phyloP scores from a whole-genome alignment of 495 filamentous ascomycete genomes.

The Penicillium subrubescens region DNA sequence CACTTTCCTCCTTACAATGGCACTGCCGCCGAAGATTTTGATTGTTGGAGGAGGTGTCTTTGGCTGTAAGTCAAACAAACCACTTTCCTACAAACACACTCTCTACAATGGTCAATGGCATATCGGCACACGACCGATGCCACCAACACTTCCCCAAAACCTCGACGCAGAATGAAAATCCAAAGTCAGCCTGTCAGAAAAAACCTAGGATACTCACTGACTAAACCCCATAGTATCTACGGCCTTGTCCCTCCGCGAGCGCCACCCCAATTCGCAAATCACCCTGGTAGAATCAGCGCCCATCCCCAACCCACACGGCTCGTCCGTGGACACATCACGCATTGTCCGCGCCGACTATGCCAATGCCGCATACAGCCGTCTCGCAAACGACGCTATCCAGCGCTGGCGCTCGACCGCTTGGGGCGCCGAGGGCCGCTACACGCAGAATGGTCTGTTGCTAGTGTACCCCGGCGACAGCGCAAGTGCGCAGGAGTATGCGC shows the following conservation, averaged over 20 bases:
- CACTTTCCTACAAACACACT: background rate
- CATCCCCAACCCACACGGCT: slow-evolving; percentile 69
- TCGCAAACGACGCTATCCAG: slow-evolving; percentile 66
- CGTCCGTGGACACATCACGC: slow-evolving; percentile 74
- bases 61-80: slow-evolving; percentile 51
- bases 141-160: background rate
- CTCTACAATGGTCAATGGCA: background rate
- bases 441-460: slow-evolving; percentile 73
- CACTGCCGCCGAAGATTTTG: slow-evolving; percentile 57
- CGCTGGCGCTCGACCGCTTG: slow-evolving; percentile 69
- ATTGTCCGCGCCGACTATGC: slow-evolving; percentile 85
- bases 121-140: background rate
- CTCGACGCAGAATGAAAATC: background rate
- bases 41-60: slow-evolving; percentile 81
- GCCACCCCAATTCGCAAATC: slow-evolving; percentile 57
- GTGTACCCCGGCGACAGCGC: slow-evolving; percentile 55
- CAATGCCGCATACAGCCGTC: slow-evolving; percentile 66
- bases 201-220: slow-evolving; percentile 14
- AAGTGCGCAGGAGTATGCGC: slow-evolving; percentile 64
- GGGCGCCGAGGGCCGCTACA: slow-evolving; percentile 70
- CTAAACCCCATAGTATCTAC: slow-evolving; percentile 54
- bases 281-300: slow-evolving; percentile 68
- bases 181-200: background rate
- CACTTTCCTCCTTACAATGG: slow-evolving; percentile 28
- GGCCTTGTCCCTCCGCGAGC: slow-evolving; percentile 62